Conservation (phyloP, 2,329 filamentous ascomycete species). For the Tricladium varicosporioides region DNA sequence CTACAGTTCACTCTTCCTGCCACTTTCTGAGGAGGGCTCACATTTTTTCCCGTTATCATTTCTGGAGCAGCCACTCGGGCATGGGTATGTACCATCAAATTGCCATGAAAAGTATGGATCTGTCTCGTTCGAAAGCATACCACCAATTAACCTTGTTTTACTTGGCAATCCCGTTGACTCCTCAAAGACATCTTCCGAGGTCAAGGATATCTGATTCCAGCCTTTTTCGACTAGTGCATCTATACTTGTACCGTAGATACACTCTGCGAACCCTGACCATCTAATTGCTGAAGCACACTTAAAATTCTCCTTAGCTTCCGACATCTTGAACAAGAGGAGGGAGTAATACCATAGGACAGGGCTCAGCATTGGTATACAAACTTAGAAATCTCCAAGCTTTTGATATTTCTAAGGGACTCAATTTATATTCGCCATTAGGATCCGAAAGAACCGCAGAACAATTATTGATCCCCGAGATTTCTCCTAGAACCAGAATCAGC, state of each 20-base stretch:
- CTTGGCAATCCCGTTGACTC: constrained; percentile 39
- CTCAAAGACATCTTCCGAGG: constrained; percentile 45
- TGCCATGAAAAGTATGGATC: constrained; percentile 55
- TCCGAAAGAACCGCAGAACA: constrained; percentile 49
- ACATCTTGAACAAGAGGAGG: neutral
- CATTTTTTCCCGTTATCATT: constrained; percentile 1
- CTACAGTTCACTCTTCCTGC: constrained; percentile 3
- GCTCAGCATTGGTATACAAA: constrained; percentile 56
- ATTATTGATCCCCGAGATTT: constrained; percentile 54
- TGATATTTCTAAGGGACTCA: constrained; percentile 41
- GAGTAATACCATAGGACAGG: constrained; percentile 47
- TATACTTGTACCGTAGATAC: constrained; percentile 53
- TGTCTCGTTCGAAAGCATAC: constrained; percentile 51
- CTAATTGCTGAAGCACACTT: constrained; percentile 54
- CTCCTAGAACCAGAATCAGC: constrained; percentile 35
- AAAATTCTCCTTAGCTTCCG: constrained; percentile 9
- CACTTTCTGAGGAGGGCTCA: neutral
- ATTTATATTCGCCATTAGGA: constrained; percentile 42
- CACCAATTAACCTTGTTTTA: constrained; percentile 41
- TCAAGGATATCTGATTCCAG: constrained; percentile 51
- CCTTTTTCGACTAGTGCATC: constrained; percentile 44
- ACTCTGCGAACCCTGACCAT: constrained; percentile 54
- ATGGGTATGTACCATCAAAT: constrained; percentile 36
- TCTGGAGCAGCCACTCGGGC: constrained; percentile 24
- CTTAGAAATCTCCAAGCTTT: constrained; percentile 46